Evolutionary conservation across 2,329 filamentous ascomycete species (phyloP).

Genomic region (Fusarium sp.): DNA sequence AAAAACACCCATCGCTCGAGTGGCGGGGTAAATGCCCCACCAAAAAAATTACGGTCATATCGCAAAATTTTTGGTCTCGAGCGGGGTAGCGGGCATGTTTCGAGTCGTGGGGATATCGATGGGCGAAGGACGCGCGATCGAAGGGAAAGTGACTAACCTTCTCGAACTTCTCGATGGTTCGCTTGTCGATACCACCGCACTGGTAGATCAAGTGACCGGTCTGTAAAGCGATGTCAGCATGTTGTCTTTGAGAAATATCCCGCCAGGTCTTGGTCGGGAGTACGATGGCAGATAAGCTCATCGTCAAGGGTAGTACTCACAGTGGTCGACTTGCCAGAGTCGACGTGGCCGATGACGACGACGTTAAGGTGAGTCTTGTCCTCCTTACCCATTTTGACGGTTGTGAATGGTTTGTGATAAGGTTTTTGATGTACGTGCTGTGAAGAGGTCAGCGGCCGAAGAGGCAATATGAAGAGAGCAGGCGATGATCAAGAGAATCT

Average conservation of each 20-base stretch:
- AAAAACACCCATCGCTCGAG: conserved; percentile 11
- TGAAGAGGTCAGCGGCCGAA: conserved; percentile 28
- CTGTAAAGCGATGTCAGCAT: conserved; percentile 50
- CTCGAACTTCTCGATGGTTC: conserved; percentile 99
- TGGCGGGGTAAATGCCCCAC: conserved; percentile 33
- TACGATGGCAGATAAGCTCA: background rate
- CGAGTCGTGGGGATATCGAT: conserved; percentile 29
- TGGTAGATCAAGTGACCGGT: conserved; percentile 99
- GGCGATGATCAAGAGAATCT: conserved; percentile 5
- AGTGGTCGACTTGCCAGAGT: conserved; percentile 99
- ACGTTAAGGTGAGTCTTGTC: conserved; percentile 97
- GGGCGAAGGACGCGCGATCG: conserved; percentile 16
- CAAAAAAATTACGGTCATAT: conserved; percentile 20
- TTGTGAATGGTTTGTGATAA: conserved; percentile 37
- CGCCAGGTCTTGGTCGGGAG: conserved; percentile 21
- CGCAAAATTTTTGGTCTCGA: conserved; percentile 31
- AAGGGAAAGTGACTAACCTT: conserved; percentile 73
- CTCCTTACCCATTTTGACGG: conserved; percentile 75
- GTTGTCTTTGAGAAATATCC: background rate
- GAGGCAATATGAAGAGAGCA: background rate
- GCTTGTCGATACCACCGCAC: conserved; percentile 99
- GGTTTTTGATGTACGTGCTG: conserved; percentile 41
- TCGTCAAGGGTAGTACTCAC: conserved; percentile 63
- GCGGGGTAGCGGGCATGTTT: conserved; percentile 5
- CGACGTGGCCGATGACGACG: conserved; percentile 99